Base-by-base conservation (phyloP, 2,329 filamentous ascomycete species). In the Akanthomyces uredinophilus region DNA sequence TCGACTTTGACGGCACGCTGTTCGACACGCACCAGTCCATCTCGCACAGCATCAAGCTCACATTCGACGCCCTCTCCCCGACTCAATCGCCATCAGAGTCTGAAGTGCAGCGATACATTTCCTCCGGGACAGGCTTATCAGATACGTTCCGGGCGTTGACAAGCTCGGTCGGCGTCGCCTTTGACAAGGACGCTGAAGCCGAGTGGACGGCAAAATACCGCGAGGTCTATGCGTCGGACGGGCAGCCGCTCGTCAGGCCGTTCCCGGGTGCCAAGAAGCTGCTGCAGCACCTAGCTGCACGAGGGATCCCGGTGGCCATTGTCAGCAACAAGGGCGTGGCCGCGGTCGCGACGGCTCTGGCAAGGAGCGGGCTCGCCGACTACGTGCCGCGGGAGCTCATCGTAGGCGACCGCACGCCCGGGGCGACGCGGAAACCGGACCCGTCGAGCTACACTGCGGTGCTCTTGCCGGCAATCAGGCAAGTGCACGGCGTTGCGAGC, bases 1-100 rank as follows among this genome's bases (percentile, higher is more conserved):
- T 65, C 35, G 63, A 65, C 32, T 68, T 67, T 35, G 64, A 65
- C 37, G 61, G 64, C 53, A 66, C 55, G n/a, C 52, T 67, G 24
- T 66, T 67, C 55, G 63, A 68, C 44, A 65, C 63, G 7, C 56
- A 65, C 50, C 22, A 51, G 16, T 64, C 65, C 29, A 65, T 65
- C 32, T 54, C 55, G 24, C 63, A 63, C 50, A 60, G 56, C 44
- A 64, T 64, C 56, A 65, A 64, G 44, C 53, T 65, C 29, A 66
- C 65, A 14, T 66, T 64, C 49, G 39, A 62, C 11, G 49, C 53
- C 20, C 57, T 67, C 10, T 57, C 64, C 18, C 62, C 64, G 14
- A 20, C 43, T 16, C 44, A 32, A 13, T 27, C 52, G n/a, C 54
- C 63, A n/a, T 18, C 27, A 29, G 51, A 56, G 20, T 44, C 63